Base-by-base conservation (phyloP, 1,139 yeast species). In the Candida sp. region DNA sequence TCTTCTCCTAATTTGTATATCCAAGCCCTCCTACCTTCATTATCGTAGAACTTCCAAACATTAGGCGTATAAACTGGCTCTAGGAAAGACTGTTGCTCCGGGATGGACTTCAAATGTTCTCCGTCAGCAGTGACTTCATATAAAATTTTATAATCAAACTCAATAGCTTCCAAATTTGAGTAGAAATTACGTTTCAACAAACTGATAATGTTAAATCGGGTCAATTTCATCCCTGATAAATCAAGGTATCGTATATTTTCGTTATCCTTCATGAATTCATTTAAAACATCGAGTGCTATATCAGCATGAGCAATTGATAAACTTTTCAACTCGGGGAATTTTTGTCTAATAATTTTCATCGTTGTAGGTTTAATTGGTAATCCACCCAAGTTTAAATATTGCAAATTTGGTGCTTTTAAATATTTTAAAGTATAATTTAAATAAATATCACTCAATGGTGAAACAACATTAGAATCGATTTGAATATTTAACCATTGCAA, bases 21-120 rank as follows among this genome's bases (percentile, higher is more conserved):
- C 96, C 96, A 89, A n/a, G 87, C 82, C 48, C 97, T 73, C 50
- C 96, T 73, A 5, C 96, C 95, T 63, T 71, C 81, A 55, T 69
- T 81, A 61, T 65, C 84, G 53, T 63, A 79, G 55, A 70, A 74
- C 57, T 69, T 72, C 88, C 85, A 70, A 43, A 77, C 61, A 39
- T 63, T 65, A 1, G 75, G 75, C 7, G 51, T 53, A 15, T 39
- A 49, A 4, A 53, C 48, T 29, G 57, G 56, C 42, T 63, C 64
- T 40, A 60, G 47, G 49, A 61, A 57, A 32, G 66, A 59, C 40
- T 55, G 56, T 46, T 61, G 60, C 12, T 56, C 46, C 1, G 70
- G 70, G n/a, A 58, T 57, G 3, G 68, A 56, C 35, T 64, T 66
- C 36, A 68, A 52, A 44, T 61, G 62, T 25, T 64, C 64, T 1